Evolutionary conservation across 176 grass and related monocot species (phyloP), one percentile per base, ranked within the genome.

Genomic region (Poa pratensis): DNA sequence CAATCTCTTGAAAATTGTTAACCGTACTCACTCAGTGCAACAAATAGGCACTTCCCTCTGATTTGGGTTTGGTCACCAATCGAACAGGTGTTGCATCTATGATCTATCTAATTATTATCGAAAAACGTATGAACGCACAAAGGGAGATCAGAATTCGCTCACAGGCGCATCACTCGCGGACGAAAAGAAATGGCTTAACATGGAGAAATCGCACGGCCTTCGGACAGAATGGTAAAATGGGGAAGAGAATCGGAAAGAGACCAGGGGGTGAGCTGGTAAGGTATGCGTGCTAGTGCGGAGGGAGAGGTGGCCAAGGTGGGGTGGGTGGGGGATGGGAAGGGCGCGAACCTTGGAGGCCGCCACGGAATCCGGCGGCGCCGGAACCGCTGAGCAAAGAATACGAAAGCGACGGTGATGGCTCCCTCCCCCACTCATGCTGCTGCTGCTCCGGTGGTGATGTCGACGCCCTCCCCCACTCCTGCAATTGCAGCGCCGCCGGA

Each of bases 1-100:
- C 60, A 43, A 43, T 82, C 35, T 43, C 23, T 22, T n/a, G 32
- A 52, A 86, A 27, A 62, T 62, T 27, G 59, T 24, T 62, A 22
- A 27, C 23, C 11, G 12, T 15, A 27, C 59, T 62, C 24, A 27
- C 59, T 62, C 24, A 5, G 12, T 62, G 4, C 32, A 66, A 15
- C 63, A 16, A 34, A 18, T 34, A 66, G 61, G 61, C 13, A 30
- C 27, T 14, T 66, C 63, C 28, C 63, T 17, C 7, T 66, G 63
- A 66, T 66, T 34, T 76, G 50, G 26, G 43, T 50, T 54, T 55
- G 72, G 73, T 54, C 17, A 30, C 23, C 7, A 65, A 64, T 13
- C 24, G 43, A 80, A 65, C 40, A 48, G 77, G 26, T 2, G n/a
- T 1, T 17, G 37, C 39, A 24, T 78, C 34, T 42, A 14, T 23